Percentiles rank a stretch among this genome's conserved stretches.
These are phyloP conservation scores for Elongisporangium senticosum DNA, from an alignment of 352 stramenopile species.

Conservation along the genomic window DNA sequence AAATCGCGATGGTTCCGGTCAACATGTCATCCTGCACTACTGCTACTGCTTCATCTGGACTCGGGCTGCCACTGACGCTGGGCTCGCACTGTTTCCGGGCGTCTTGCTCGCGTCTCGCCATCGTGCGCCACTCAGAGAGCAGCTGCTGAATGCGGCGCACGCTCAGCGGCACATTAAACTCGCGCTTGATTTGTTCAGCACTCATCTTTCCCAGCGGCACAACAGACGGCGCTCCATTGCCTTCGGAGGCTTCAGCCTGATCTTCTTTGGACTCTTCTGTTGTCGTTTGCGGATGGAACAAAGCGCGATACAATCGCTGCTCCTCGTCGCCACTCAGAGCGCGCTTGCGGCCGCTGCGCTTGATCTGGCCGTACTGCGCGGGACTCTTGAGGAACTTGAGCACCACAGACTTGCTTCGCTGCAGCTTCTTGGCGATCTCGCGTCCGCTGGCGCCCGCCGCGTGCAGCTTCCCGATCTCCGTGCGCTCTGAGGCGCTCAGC, in stretches of 20 bases:
- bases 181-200: slow-evolving; percentile 36
- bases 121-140: slow-evolving; percentile 39
- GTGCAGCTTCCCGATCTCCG: slow-evolving; percentile 40
- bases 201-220: slow-evolving; percentile 22
- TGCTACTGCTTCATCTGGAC: slow-evolving; percentile 1
- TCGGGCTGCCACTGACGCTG: neutral
- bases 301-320: slow-evolving; percentile 26
- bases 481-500: slow-evolving; percentile 28
- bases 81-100: slow-evolving; percentile 8
- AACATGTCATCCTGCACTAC: neutral
- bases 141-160: slow-evolving; percentile 52
- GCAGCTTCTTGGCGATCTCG: slow-evolving; percentile 43
- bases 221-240: neutral
- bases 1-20: neutral
- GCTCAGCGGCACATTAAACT: slow-evolving; percentile 46
- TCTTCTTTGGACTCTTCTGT: neutral
- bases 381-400: slow-evolving; percentile 49
- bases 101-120: slow-evolving; percentile 28
- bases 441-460: slow-evolving; percentile 28
- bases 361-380: slow-evolving; percentile 36
- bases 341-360: slow-evolving; percentile 48
- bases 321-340: slow-evolving; percentile 37
- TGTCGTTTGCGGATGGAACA: slow-evolving; percentile 11
- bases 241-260: neutral
- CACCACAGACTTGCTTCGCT: slow-evolving; percentile 53